Conservation (phyloP, 257 asterid species). For the Solanum medicagineum region DNA sequence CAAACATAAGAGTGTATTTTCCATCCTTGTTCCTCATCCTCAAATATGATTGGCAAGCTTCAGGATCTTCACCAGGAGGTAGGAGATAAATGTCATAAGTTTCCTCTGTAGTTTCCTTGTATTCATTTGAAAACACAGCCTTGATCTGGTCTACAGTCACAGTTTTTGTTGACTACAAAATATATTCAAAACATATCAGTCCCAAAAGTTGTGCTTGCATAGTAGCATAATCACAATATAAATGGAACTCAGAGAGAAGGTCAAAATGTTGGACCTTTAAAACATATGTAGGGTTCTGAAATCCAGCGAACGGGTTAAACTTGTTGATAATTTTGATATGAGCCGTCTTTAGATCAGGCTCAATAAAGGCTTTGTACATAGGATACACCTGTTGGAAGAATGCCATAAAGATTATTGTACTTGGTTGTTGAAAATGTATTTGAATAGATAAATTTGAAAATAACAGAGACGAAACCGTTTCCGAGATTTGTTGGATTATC, state of each 20-base stretch:
- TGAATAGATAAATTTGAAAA: not conserved
- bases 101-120: conserved; percentile 67
- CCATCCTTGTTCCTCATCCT: conserved; percentile 99
- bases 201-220: not conserved
- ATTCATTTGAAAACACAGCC: conserved; percentile 53
- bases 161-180: conserved; percentile 55
- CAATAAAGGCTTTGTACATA: conserved; percentile 98
- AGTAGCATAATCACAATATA: not conserved
- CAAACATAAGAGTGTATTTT: conserved; percentile 97
- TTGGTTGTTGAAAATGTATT: not conserved
- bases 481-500: conserved; percentile 95
- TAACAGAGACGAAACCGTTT: conserved; percentile 41
- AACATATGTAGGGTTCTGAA: conserved; percentile 87
- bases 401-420: not conserved
- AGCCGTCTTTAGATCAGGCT: conserved; percentile 92
- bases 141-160: conserved; percentile 68
- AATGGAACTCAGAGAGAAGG: not conserved
- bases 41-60: conserved; percentile 96
- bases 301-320: conserved; percentile 97
- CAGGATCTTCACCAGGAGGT: conserved; percentile 99
- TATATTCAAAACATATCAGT: not conserved
- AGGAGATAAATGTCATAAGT: conserved; percentile 96
- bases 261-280: conserved; percentile 46
- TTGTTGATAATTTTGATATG: conserved; percentile 88
- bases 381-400: conserved; percentile 73